Base-by-base conservation (phyloP, 2,329 filamentous ascomycete species). In the Claviceps quebecensis region DNA sequence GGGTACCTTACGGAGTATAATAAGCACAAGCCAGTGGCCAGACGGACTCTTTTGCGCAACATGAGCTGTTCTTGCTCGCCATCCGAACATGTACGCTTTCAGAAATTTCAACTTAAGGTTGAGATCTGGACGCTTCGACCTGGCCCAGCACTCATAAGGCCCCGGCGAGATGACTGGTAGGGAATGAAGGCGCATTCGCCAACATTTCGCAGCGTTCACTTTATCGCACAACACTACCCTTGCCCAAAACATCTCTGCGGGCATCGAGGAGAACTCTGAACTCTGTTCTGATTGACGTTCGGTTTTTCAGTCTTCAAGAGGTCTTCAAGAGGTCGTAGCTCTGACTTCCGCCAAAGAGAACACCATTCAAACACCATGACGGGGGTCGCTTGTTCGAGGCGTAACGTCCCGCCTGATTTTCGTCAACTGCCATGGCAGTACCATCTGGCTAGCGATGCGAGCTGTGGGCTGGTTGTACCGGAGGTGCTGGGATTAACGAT, bases 321-420 rank as follows among this genome's bases (percentile, higher is more conserved):
- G 26, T 29, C 26, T 29, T 29, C 26, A 8, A 29, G 26, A 29
- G 26, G 26, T 29, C 26, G 8, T 29, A 9, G 26, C 8, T 9
- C 26, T 29, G 26, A 1, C 1, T 9, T 29, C 7, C 26, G 26
- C 8, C 26, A 29, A 29, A 9, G 8, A 94, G 62, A 87, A 90
- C 49, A 73, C 95, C 59, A 78, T 79, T 49, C 69, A 73, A 37
- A 63, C 65, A 19, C 73, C 81, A 5, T 95, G 87, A 61, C 80
- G 80, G 2, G 80, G 2, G 88, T 95, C 61, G 78, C 72, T 98
- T 4, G 74, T 98, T 1, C 70, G 98, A 1, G 93, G 91, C 2
- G 93, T 96, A 65, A 89, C 88, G 0, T 95, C 93, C 0, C 78
- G 85, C 34, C 70, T 98, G 51, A 84, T 93, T 23, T 96, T 98